These are phyloP conservation scores for Xylaria polymorpha DNA, from an alignment of 2,329 filamentous ascomycete species.

Conservation along the genomic window DNA sequence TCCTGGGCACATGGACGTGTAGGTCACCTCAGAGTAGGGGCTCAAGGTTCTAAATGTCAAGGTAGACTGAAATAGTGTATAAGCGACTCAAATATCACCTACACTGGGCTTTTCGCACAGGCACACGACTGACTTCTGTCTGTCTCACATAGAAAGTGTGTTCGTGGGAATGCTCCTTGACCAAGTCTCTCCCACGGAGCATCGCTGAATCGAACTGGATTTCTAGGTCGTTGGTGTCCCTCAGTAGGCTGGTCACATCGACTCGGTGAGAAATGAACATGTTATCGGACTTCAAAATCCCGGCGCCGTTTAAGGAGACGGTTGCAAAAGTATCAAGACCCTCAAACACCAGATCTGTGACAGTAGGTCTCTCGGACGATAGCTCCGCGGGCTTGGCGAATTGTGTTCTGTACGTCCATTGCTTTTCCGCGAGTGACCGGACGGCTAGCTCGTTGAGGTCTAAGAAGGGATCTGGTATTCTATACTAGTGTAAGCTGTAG, in stretches of 20 bases:
- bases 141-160: constrained; percentile 65
- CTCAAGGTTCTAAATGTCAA: not conserved
- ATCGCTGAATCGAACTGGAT: constrained; percentile 69
- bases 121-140: constrained; percentile 58
- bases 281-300: constrained; percentile 68
- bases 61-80: not conserved
- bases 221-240: constrained; percentile 60
- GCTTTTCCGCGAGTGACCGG: constrained; percentile 71
- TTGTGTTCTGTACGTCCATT: constrained; percentile 66
- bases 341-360: constrained; percentile 67
- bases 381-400: constrained; percentile 46
- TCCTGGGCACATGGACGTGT: not conserved
- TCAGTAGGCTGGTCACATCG: constrained; percentile 58
- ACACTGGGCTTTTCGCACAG: constrained; percentile 73
- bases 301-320: constrained; percentile 64
- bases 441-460: constrained; percentile 70
- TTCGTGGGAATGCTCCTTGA: constrained; percentile 63
- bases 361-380: constrained; percentile 37
- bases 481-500: constrained; percentile 37
- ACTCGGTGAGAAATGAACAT: constrained; percentile 72
- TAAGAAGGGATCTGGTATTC: constrained; percentile 67
- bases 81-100: constrained; percentile 5
- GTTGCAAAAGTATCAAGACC: constrained; percentile 73
- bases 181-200: constrained; percentile 62
- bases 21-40: not conserved